Evolutionary conservation across 2,329 filamentous ascomycete genomes (phyloP).

Genomic region (Macroventuria anomochaeta): DNA sequence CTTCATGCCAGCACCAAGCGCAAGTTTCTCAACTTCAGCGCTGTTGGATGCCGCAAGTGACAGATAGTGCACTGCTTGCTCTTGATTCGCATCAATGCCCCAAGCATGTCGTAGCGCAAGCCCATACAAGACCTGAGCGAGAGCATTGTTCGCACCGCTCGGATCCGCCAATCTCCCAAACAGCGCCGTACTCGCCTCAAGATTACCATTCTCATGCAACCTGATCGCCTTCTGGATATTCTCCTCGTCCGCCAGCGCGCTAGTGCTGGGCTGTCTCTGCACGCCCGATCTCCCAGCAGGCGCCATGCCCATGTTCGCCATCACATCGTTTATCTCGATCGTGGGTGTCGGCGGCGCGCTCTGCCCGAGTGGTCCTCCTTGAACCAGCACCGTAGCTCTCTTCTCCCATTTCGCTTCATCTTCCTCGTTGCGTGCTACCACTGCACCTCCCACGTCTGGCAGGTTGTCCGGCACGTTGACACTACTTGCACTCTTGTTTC

Average conservation of each 20-base stretch:
- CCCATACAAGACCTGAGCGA: slow-evolving; percentile 95
- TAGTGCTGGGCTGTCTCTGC: slow-evolving; percentile 20
- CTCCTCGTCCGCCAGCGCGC: slow-evolving; percentile 36
- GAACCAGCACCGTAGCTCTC: slow-evolving; percentile 86
- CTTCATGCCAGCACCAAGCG: slow-evolving; percentile 84
- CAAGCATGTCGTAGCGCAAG: slow-evolving; percentile 91
- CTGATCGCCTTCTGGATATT: slow-evolving; percentile 96
- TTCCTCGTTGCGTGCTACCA: slow-evolving; percentile 51
- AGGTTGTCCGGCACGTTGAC: slow-evolving; percentile 80
- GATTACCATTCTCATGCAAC: slow-evolving; percentile 82
- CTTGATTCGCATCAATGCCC: slow-evolving; percentile 78
- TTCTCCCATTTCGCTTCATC: slow-evolving; percentile 81
- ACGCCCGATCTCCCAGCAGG: not conserved
- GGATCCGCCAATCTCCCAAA: slow-evolving; percentile 86
- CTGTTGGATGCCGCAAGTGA: slow-evolving; percentile 89
- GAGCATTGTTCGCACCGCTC: slow-evolving; percentile 83
- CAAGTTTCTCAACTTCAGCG: slow-evolving; percentile 82
- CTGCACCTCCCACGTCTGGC: slow-evolving; percentile 69
- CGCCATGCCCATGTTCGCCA: slow-evolving; percentile 7
- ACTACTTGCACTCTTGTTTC: slow-evolving; percentile 65
- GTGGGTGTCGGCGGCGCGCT: slow-evolving; percentile 41
- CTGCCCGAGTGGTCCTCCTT: slow-evolving; percentile 57
- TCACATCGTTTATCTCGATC: slow-evolving; percentile 21
- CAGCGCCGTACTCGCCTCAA: slow-evolving; percentile 79
- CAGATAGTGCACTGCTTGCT: slow-evolving; percentile 80